Conservation (phyloP, 2,329 filamentous ascomycete species). For the Exophiala viscosa region DNA sequence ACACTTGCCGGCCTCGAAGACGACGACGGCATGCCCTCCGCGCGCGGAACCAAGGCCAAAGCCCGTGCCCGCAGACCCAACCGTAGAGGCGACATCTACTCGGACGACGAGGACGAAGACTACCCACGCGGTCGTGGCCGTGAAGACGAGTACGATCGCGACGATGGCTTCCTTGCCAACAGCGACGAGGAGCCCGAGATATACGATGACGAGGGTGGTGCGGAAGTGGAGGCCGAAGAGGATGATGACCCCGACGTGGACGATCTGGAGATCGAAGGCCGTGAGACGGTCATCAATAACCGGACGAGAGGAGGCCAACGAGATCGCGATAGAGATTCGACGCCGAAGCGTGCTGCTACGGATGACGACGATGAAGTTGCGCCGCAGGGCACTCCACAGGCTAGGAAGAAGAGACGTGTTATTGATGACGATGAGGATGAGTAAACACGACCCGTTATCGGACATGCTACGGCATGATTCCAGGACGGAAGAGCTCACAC, state of each 20-base stretch:
- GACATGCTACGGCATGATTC: neutral
- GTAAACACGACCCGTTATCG: neutral
- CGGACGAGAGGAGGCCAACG: constrained; percentile 20
- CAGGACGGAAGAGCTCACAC: neutral
- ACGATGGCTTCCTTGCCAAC: constrained; percentile 68
- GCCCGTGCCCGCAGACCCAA: constrained; percentile 39
- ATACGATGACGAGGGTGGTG: constrained; percentile 41
- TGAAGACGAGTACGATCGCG: constrained; percentile 78
- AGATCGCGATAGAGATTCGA: constrained; percentile 14
- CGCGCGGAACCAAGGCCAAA: constrained; percentile 33
- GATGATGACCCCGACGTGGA: constrained; percentile 44
- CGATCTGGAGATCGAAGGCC: constrained; percentile 33
- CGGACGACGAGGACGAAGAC: constrained; percentile 48
- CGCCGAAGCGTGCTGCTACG: constrained; percentile 16
- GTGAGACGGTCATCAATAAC: constrained; percentile 25
- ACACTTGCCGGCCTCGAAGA: constrained; percentile 58
- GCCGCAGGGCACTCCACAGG: constrained; percentile 19
- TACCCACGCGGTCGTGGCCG: constrained; percentile 49
- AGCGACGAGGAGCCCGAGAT: constrained; percentile 49
- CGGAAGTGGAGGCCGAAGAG: constrained; percentile 37
- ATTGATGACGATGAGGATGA: constrained; percentile 29
- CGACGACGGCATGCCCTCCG: constrained; percentile 48
- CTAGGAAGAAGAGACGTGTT: constrained; percentile 27
- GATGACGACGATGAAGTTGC: constrained; percentile 20
- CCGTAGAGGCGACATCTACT: constrained; percentile 47